Base-by-base conservation (phyloP, 2,329 filamentous ascomycete species). In the Proliferodiscus dingleyae region DNA sequence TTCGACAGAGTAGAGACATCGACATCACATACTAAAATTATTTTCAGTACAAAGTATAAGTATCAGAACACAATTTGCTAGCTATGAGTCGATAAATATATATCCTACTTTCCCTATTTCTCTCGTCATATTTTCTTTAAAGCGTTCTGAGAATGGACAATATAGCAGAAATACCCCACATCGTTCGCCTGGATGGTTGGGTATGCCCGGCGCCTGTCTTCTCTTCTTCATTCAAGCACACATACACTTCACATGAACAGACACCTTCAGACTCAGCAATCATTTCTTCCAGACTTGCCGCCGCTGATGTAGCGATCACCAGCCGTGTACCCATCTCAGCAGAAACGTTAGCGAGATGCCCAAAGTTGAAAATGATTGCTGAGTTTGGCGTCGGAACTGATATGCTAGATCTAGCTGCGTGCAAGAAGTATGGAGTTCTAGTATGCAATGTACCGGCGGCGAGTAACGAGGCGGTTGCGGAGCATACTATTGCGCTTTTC, bases 341-440 rank as follows among this genome's bases (percentile, higher is more conserved):
- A 5, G 51, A 54, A 11, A 47, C 57, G 2, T 50, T 69, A 7
- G 41, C 49, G 6, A 55, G 55, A 10, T 61, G 52, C 15, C 64
- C 66, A 5, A 57, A 58, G 1, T 54, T 68, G 43, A 52, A 60
- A 10, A 56, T 67, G 48, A 46, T 70, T 19, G 61, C 59, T 24
- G 57, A 66, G 2, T 55, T 67, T 15, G 68, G 66, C 1, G 64
- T 64, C 11, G 68, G 68, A 8, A 64, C 57, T 13, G 67, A 70
- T 49, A 47, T 50, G n/a, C 54, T 70, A 1, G 67, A 69, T 53
- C 49, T 68, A 0, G 60, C 45, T 1, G 62, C 64, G 3, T 69
- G 66, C 47, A 51, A 47, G 13, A 51, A 53, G 16, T 50, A 60
- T 2, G 62, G 63, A 1, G 62, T 69, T 29, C 55, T 52, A 3